Evolutionary conservation across 2,329 filamentous ascomycete species (phyloP), one percentile per base, ranked within the genome.

Genomic region (Verticillium longisporum): DNA sequence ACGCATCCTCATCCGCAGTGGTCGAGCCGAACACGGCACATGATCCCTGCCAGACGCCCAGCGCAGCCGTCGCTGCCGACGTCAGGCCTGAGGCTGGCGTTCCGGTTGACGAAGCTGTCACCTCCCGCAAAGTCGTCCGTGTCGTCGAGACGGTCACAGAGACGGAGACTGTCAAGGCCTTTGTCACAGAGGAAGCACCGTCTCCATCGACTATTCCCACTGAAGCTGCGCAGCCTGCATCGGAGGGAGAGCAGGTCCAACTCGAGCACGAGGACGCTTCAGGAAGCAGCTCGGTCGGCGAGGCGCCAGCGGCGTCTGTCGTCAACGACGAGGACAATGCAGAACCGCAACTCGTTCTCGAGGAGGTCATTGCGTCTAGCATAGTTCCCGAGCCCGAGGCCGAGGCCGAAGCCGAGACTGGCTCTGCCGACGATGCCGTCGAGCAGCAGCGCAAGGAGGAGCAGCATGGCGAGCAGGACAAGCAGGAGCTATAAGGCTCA

Each of bases 131-230:
- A 56, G 63, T 71, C 0, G 68, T 76, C 11, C 69, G 68, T 2
- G 65, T 77, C 6, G 67, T 76, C 10, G 71, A 76, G 63, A 74
- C 70, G 1, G 66, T 73, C n/a, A 73, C 71, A 1, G 62, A 72
- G 65, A 65, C 69, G 2, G 56, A 62, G 53, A 64, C 64, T 3
- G 59, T 62, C 58, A 64, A 64, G 59, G 62, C 59, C 31, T 59
- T 65, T 7, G 64, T 66, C 7, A 67, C 65, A 0, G 71, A 76
- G 62, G 75, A 69, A 1, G 53, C 53, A 11, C 33, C 53, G 26
- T 33, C 53, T 6, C 7, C 53, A 2, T 33, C 13, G 13, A 14
- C 13, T 6, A 31, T 21, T 4, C 14, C 53, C 13, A 14, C 10
- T 10, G 53, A 55, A 13, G 41, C 5, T 7, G 14, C 15, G 38